Conservation (phyloP, 139 green algal genomes). For the Micractinium conductrix region DNA sequence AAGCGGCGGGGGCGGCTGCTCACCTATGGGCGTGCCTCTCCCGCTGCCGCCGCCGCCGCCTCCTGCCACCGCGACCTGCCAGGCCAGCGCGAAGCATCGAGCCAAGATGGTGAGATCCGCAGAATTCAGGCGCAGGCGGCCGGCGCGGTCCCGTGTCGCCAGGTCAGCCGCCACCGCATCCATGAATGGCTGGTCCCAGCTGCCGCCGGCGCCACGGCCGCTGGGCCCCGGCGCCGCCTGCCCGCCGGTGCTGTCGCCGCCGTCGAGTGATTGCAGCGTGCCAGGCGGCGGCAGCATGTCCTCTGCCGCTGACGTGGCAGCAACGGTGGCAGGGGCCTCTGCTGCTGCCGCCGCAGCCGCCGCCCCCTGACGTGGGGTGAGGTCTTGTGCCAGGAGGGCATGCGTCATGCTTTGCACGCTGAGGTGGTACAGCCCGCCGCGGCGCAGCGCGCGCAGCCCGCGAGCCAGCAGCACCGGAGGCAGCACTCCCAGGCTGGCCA, state of each 20-base stretch:
- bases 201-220: not conserved
- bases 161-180: constrained; percentile 20
- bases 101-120: not conserved
- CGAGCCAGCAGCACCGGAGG: not conserved
- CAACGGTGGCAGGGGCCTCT: not conserved
- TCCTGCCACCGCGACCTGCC: not conserved
- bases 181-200: constrained; percentile 11
- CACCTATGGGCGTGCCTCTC: not conserved
- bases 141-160: not conserved
- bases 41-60: not conserved
- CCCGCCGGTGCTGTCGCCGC: not conserved
- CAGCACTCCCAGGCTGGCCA: not conserved
- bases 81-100: not conserved
- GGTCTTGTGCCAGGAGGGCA: not conserved
- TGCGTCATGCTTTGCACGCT: constrained; percentile 23
- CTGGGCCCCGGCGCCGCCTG: not conserved
- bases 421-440: not conserved
- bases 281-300: not conserved
- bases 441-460: not conserved
- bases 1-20: not conserved
- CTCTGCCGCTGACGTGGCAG: not conserved
- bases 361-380: not conserved
- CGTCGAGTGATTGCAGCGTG: not conserved
- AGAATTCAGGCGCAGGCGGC: not conserved
- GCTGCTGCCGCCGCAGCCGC: not conserved